Base-by-base conservation (phyloP, 306 rosid genomes). In the Prunus mongolica region DNA sequence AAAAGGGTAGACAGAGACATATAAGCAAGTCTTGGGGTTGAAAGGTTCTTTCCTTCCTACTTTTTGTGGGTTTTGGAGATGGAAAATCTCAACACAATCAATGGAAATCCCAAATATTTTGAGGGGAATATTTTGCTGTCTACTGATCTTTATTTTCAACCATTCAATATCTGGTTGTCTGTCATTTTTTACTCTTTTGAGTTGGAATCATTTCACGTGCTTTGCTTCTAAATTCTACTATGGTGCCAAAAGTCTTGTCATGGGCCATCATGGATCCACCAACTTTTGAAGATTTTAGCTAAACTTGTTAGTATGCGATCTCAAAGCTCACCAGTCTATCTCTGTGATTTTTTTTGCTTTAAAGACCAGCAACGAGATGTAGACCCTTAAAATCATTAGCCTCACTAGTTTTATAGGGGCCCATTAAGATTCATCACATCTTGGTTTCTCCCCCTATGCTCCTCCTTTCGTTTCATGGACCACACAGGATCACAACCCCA, bases 161-260 rank as follows among this genome's bases (percentile, higher is more conserved):
- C 73, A 45, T 57, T 58, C 76, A 46, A 5, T 44, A 16, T 24
- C 12, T 12, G 13, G 25, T 24, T 24, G 24, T 30, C 6, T 58
- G 76, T 44, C 55, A 22, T 15, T 73, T 63, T 38, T 58, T 0
- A 10, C 27, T 19, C 12, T 24, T 46, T 46, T 2, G 47, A 15
- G 4, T 45, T 19, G 60, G 69, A 73, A 73, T 73, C 41, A 18
- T 60, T 60, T n/a, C 58, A 73, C 57, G 34, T 73, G 77, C 46
- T 61, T 46, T 60, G 58, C 46, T 45, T 44, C 27, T 18, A 64
- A 57, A 58, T 16, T 41, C 6, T 57, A 16, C 24, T 46, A 27
- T 46, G 77, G 60, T 61, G 58, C 69, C 77, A 61, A 19, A 63
- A 25, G 4, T 15, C 12, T 14, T 45, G 46, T 18, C 30, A 9